Conservation (phyloP, 208 protist genomes). For the Acanthamoeba rhysodes region DNA sequence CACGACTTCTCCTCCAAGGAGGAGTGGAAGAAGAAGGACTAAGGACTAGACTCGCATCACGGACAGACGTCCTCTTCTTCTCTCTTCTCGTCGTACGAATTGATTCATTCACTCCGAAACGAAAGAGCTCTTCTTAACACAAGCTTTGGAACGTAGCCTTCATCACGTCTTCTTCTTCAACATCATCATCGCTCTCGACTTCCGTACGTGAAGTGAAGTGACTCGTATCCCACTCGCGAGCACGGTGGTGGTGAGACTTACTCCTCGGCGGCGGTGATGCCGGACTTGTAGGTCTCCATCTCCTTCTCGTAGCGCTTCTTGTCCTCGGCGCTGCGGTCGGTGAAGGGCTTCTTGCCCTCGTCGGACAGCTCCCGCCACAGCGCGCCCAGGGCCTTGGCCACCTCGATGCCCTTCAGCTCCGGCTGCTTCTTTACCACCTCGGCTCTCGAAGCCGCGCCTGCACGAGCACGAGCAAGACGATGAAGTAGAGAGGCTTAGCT, state of each 20-base stretch:
- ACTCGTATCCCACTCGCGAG: neutral
- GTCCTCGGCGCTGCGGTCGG: slow-evolving; percentile 45
- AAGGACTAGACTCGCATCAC: neutral
- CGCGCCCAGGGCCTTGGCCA: slow-evolving; percentile 9
- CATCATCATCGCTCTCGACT: neutral
- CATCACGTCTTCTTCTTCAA: neutral
- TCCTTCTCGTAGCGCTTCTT: slow-evolving; percentile 76
- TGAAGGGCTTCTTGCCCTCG: slow-evolving; percentile 66
- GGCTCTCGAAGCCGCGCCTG: neutral
- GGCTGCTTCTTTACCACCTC: slow-evolving; percentile 41
- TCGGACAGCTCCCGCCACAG: slow-evolving; percentile 61
- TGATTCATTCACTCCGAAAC: neutral
- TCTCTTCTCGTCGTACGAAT: neutral
- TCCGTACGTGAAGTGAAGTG: neutral
- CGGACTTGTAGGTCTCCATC: slow-evolving; percentile 8
- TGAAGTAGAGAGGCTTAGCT: neutral
- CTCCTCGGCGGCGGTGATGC: slow-evolving; percentile 63
- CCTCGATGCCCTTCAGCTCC: neutral
- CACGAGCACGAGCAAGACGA: neutral
- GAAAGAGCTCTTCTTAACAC: neutral
- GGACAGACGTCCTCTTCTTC: no score
- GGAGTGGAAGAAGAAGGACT: slow-evolving; percentile 44
- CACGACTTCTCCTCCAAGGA: slow-evolving; percentile 48
- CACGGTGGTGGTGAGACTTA: neutral
- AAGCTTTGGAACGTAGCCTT: neutral